Percentiles rank a stretch among this genome's conserved stretches.
Evolutionary conservation across 1,139 yeast genomes (phyloP).

Genomic region (Debaryomyces fabryi): DNA sequence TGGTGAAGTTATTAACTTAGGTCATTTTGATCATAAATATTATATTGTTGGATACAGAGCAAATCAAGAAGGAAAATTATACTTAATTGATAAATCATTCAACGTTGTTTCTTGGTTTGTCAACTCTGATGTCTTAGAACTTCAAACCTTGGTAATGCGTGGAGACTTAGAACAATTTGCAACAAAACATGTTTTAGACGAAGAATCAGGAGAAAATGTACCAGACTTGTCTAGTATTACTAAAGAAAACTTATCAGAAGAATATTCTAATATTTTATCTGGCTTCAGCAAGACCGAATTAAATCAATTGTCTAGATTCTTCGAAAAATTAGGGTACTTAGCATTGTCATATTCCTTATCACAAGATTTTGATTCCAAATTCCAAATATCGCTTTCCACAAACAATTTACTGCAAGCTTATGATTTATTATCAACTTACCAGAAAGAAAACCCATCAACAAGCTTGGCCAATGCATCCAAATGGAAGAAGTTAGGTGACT

Average conservation of each 20-base stretch:
- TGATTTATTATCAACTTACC: constrained; percentile 62
- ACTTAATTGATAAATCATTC: constrained; percentile 87
- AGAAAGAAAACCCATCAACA: constrained; percentile 49
- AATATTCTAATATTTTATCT: constrained; percentile 41
- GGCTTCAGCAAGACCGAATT: constrained; percentile 69
- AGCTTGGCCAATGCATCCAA: constrained; percentile 48
- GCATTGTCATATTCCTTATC: constrained; percentile 83
- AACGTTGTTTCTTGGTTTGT: constrained; percentile 81
- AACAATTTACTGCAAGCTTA: constrained; percentile 73
- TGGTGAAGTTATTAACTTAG: constrained; percentile 87
- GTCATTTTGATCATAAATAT: constrained; percentile 89
- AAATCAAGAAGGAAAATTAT: constrained; percentile 79
- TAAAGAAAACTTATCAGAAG: constrained; percentile 62
- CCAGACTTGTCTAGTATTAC: constrained; percentile 61
- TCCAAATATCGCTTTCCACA: constrained; percentile 71
- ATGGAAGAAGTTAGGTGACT: constrained; percentile 93
- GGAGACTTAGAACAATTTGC: constrained; percentile 73
- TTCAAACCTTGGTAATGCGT: constrained; percentile 92
- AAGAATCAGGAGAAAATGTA: constrained; percentile 41
- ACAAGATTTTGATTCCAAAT: constrained; percentile 82
- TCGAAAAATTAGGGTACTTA: constrained; percentile 87
- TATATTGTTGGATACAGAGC: constrained; percentile 88
- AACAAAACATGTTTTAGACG: constrained; percentile 32
- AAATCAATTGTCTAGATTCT: constrained; percentile 83
- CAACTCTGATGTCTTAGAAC: constrained; percentile 84